These are phyloP conservation scores for Ocimum tenuiflorum DNA, from an alignment of 257 asterid species.

Conservation along the genomic window DNA sequence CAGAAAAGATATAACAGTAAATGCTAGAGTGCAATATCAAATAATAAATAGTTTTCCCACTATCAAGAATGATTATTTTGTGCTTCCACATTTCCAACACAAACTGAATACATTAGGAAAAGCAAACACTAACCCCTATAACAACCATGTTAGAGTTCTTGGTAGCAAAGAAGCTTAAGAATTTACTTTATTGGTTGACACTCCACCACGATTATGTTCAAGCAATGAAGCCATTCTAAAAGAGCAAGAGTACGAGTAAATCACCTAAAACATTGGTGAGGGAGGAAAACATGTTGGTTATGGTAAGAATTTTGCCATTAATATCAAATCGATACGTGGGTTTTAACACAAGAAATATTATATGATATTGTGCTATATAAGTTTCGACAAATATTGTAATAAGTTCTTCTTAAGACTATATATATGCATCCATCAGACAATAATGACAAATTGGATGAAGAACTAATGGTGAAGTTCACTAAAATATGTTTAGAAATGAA, in stretches of 20 bases:
- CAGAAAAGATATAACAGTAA: not conserved
- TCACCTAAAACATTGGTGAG: too few relatives aligned
- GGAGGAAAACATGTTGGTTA: too few relatives aligned
- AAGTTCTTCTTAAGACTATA: too few relatives aligned
- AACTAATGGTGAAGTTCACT: not conserved
- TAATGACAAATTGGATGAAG: not conserved
- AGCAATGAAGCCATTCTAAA: not conserved
- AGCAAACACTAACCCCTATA: too few relatives aligned
- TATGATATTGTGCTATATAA: too few relatives aligned
- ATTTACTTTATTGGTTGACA: too few relatives aligned
- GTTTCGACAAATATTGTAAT: too few relatives aligned
- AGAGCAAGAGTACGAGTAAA: too few relatives aligned
- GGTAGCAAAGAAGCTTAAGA: not conserved
- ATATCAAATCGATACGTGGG: not conserved
- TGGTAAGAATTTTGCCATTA: not conserved
- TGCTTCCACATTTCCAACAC: not conserved
- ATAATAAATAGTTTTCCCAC: not conserved
- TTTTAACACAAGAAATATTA: not conserved
- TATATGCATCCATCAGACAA: too few relatives aligned
- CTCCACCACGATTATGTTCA: not conserved
- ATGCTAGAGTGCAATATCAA: not conserved
- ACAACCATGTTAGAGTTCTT: not conserved
- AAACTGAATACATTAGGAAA: too few relatives aligned
- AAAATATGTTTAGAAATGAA: not conserved
- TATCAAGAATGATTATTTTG: not conserved